These are phyloP conservation scores for Pseudogymnoascus pannorum DNA, from an alignment of 2,329 filamentous ascomycete species.

Conservation along the genomic window DNA sequence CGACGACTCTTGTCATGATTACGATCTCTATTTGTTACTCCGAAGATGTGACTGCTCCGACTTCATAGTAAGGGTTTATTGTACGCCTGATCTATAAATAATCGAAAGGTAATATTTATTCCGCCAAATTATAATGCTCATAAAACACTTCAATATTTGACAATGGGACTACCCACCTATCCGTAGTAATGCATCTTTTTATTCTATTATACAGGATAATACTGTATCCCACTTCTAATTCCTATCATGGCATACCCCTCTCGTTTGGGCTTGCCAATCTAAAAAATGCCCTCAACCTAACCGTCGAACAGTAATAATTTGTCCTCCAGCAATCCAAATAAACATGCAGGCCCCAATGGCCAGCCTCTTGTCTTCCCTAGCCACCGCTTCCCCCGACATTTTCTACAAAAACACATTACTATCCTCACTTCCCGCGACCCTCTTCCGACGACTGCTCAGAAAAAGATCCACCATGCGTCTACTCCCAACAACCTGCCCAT, in stretches of 20 bases:
- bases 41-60: not conserved
- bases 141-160: not conserved
- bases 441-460: slow-evolving; percentile 41
- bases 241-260: not conserved
- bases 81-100: not conserved
- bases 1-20: not conserved
- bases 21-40: not conserved
- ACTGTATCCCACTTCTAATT: not conserved
- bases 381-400: not conserved
- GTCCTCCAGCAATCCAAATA: not conserved
- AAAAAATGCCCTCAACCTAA: not conserved
- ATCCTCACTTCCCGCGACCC: slow-evolving; percentile 34
- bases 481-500: slow-evolving; percentile 36
- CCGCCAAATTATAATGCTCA: not conserved
- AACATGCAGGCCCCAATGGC: not conserved
- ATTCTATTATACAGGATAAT: not conserved
- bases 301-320: not conserved
- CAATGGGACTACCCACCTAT: not conserved
- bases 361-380: not conserved
- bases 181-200: not conserved
- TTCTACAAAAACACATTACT: slow-evolving; percentile 18
- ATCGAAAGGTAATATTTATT: not conserved
- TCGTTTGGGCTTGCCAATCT: not conserved
- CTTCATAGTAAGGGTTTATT: not conserved
- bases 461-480: slow-evolving; percentile 49